A percentile compares a stretch with the other conserved stretches of the same genome.
Conservation (phyloP, 208 protist species). For the Wallacemonas sp. region DNA sequence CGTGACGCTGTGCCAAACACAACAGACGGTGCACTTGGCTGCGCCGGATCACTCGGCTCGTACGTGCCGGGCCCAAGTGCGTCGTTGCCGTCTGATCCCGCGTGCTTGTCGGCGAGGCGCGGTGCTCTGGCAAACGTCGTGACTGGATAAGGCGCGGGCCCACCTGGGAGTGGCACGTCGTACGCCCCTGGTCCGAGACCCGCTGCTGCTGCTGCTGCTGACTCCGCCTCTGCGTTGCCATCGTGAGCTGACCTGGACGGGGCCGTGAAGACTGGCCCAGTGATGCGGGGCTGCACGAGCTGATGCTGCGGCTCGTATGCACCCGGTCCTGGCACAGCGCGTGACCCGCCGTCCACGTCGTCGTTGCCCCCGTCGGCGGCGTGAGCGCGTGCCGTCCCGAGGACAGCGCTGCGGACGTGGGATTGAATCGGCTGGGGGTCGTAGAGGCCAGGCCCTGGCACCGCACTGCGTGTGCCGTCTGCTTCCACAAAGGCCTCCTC, state of each 20-base stretch:
- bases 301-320: constrained; percentile 39
- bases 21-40: neutral
- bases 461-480: neutral
- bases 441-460: constrained; percentile 62
- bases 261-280: constrained; percentile 30
- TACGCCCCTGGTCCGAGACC: constrained; percentile 55
- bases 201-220: neutral
- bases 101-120: constrained; percentile 13
- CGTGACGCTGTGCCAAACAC: constrained; percentile 24
- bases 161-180: constrained; percentile 14
- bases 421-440: constrained; percentile 18
- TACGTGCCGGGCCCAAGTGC: constrained; percentile 36
- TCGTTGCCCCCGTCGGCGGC: neutral
- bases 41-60: constrained; percentile 8
- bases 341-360: neutral
- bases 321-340: constrained; percentile 39
- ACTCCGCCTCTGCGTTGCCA: constrained; percentile 15
- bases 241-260: too few species aligned
- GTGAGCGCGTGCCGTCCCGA: constrained; percentile 24
- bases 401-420: neutral
- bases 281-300: constrained; percentile 7
- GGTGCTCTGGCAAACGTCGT: constrained; percentile 34
- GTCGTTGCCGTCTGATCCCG: too few species aligned
- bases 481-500: constrained; percentile 9
- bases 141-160: constrained; percentile 18